phyloP scores from a whole-genome alignment of 129 eudicot genomes.

The Escallonia rubra region DNA sequence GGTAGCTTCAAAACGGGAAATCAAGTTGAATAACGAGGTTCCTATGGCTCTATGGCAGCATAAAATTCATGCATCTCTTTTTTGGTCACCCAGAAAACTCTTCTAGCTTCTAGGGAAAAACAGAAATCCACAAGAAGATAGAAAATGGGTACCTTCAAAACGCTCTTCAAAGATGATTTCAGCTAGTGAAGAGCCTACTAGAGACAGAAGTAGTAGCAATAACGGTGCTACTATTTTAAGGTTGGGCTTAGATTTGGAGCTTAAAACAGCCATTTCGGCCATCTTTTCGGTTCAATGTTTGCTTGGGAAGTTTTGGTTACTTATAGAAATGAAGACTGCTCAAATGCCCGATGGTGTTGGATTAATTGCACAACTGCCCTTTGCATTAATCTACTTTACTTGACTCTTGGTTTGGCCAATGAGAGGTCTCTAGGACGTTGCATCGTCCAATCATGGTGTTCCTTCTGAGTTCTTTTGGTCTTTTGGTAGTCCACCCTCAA shows the following conservation, averaged over 20 bases:
- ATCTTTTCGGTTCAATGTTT: too few species aligned
- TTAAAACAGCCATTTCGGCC: background rate
- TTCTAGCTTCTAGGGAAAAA: background rate
- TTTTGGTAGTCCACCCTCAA: too few species aligned
- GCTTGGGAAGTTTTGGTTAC: too few species aligned
- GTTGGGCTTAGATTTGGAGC: slow-evolving; percentile 11
- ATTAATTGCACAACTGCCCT: too few species aligned
- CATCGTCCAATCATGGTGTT: too few species aligned
- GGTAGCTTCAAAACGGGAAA: background rate
- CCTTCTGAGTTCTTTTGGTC: too few species aligned
- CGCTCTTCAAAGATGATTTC: slow-evolving; percentile 91
- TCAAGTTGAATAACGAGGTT: background rate
- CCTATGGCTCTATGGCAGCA: too few species aligned
- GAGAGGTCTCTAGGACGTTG: too few species aligned
- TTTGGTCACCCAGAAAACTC: background rate
- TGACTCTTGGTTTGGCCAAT: too few species aligned
- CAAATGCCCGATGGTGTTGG: too few species aligned
- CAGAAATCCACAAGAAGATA: background rate
- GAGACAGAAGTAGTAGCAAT: slow-evolving; percentile 23
- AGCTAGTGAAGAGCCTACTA: slow-evolving; percentile 30
- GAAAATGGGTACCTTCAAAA: slow-evolving; percentile 52
- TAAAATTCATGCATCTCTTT: background rate
- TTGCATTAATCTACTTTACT: too few species aligned
- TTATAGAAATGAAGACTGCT: too few species aligned
- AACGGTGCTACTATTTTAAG: slow-evolving; percentile 12